Evolutionary conservation across 2,329 filamentous ascomycete genomes (phyloP).

Genomic region (Huntiella bhutanensis): DNA sequence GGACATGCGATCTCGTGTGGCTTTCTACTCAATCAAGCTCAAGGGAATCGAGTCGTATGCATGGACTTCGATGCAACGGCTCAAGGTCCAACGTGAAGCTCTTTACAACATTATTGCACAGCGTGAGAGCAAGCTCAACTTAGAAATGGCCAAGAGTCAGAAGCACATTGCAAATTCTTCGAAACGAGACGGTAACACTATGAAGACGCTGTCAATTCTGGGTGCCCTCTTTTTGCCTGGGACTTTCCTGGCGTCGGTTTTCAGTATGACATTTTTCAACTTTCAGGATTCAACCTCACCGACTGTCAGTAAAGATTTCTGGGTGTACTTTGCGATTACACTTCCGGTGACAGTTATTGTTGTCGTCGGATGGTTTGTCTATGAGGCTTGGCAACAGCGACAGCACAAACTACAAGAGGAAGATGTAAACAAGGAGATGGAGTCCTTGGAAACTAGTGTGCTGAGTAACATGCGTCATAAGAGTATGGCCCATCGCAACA

Average conservation of each 20-base stretch:
- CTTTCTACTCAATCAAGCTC: slow-evolving; percentile 42
- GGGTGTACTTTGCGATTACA: slow-evolving; percentile 45
- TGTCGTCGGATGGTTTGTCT: slow-evolving; percentile 34
- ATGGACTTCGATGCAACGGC: slow-evolving; percentile 38
- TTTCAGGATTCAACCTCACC: slow-evolving; percentile 28
- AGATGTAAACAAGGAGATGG: slow-evolving; percentile 35
- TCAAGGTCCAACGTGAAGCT: slow-evolving; percentile 42
- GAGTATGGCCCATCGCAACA: slow-evolving; percentile 30
- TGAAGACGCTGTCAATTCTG: slow-evolving; percentile 46
- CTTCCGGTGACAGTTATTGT: slow-evolving; percentile 37
- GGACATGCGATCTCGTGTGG: slow-evolving; percentile 33
- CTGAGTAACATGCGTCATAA: slow-evolving; percentile 35
- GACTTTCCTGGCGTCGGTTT: slow-evolving; percentile 42
- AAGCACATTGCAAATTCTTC: slow-evolving; percentile 38
- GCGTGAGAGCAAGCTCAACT: slow-evolving; percentile 43
- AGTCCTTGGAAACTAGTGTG: slow-evolving; percentile 37
- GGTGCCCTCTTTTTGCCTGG: slow-evolving; percentile 45
- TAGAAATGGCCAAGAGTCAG: slow-evolving; percentile 43
- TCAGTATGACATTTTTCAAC: slow-evolving; percentile 49
- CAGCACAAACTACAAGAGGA: slow-evolving; percentile 29
- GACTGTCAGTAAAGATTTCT: slow-evolving; percentile 31
- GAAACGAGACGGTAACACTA: slow-evolving; percentile 42
- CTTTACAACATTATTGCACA: slow-evolving; percentile 49
- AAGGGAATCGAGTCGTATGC: slow-evolving; percentile 44
- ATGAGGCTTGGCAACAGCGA: slow-evolving; percentile 31